Base-by-base conservation (phyloP, 1,139 yeast genomes). In the Kodamaea alishanica region DNA sequence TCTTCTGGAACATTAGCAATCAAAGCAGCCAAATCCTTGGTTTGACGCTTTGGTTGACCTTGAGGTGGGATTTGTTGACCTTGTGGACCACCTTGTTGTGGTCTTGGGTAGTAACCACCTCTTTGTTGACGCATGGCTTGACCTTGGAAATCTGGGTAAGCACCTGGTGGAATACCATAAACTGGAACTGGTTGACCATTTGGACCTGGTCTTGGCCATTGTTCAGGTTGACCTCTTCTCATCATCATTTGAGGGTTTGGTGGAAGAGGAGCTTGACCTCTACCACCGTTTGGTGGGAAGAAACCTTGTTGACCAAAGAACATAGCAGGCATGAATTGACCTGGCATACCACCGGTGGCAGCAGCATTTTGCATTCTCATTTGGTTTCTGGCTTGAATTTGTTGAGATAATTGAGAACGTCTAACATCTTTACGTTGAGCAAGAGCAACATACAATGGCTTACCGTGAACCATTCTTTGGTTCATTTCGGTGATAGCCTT, bases 361-460 rank as follows among this genome's bases (percentile, higher is more conserved):
- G 85, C 88, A 67, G 87, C 89, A 67, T 89, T 96, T 77, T 90
- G 97, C 81, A 89, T 79, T 77, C 97, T 87, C 84, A 90, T 81
- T 74, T 92, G 97, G 80, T 88, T 89, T 78, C 96, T 87, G 54
- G 97, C 97, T 69, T 87, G 95, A 63, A 89, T 86, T 73, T 92
- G 98, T 75, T 94, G 97, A 68, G 89, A 94, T 65, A 94, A 79
- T 76, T 92, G 97, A 58, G 89, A 81, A 66, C 96, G 87, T 80
- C 99, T 89, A 48, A 88, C 96, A 61, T 92, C 98, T 76, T 89
- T 90, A 71, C 97, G 87, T 80, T 92, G 98, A 58, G 98, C 98
- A 63, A 94, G 83, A 50, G 97, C 97, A 70, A 92, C 99, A 67
- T 92, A 92, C 64, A 92, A 79, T 60, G 98, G 98, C 79, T 94